Base-by-base conservation (phyloP, 345 rosid species). In the Ceriops decandra region DNA sequence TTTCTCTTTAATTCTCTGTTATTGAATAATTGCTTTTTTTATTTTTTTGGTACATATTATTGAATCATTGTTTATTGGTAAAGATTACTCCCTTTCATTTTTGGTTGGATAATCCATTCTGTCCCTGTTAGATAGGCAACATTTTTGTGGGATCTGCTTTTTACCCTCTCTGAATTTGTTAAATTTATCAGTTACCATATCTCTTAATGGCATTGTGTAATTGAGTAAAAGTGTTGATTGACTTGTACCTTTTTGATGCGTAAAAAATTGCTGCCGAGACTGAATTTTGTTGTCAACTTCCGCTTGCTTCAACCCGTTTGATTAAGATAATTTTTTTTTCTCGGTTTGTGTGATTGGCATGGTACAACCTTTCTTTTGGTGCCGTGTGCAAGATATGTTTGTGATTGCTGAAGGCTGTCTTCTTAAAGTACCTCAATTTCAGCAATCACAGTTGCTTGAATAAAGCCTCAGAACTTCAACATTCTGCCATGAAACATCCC, bases 401-500 rank as follows among this genome's bases (percentile, higher is more conserved):
- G 11, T 28, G 36, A 27, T n/a, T 30, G 19, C 19, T 13, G n/a
- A 27, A 28, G 46, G 6, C 22, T 13, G n/a, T 19, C 7, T 15
- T 54, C 62, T 68, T 46, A 28, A 16, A 26, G 62, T 38, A 38
- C 17, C 53, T 30, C 60, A 66, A 53, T 16, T 66, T 27, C 15
- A 42, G 42, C 10, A 19, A 38, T 68, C 42, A 24, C 19, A 26
- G 54, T 46, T 42, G 17, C 26, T 58, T 42, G 21, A 57, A 32
- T 57, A 53, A 27, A 28, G 71, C 38, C 26, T 10, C 46, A 32
- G 26, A 26, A 42, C 26, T 57, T 57, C n/a, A 15, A 57, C 5
- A 26, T 7, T 67, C 57, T 67, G 9, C 22, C 11, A 15, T 46
- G 28, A 4, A 24, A 16, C 16, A 26, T 2, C 26, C 21, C 49